Conservation (phyloP, 257 asterid species). For the Solanum tarapatanum region DNA sequence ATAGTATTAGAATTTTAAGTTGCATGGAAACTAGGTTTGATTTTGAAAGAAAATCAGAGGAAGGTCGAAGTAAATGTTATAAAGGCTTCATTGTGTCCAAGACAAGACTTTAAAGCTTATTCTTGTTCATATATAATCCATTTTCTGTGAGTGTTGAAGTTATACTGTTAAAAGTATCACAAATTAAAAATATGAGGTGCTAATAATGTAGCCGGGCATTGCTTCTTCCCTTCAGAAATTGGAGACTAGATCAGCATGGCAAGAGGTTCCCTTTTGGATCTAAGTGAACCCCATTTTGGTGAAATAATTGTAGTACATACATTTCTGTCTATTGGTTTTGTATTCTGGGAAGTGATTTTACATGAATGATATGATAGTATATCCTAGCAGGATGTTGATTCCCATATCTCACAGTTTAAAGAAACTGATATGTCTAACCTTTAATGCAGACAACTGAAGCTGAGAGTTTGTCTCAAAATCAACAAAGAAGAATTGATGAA, state of each 20-base stretch:
- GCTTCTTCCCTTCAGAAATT: neutral
- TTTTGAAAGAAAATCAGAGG: neutral
- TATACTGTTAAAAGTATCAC: neutral
- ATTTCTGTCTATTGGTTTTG: neutral
- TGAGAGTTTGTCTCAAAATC: conserved; percentile 23
- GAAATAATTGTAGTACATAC: neutral
- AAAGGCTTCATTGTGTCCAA: neutral
- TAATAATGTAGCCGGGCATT: neutral
- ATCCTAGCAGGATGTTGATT: neutral
- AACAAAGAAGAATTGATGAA: conserved; percentile 36
- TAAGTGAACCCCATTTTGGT: neutral
- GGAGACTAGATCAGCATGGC: neutral
- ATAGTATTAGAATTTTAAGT: neutral
- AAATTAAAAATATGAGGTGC: neutral
- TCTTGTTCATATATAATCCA: neutral
- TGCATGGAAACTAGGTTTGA: neutral
- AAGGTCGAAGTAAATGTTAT: neutral
- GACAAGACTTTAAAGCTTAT: neutral
- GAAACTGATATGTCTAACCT: neutral
- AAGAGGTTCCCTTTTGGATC: neutral
- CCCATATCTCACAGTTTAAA: neutral
- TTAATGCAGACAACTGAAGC: conserved; percentile 40
- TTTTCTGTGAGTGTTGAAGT: neutral
- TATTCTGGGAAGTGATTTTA: neutral
- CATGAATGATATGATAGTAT: neutral